Evolutionary conservation across 257 asterid genomes (phyloP), one percentile per base, ranked within the genome.

Genomic region (Solanum pinnatisectum): DNA sequence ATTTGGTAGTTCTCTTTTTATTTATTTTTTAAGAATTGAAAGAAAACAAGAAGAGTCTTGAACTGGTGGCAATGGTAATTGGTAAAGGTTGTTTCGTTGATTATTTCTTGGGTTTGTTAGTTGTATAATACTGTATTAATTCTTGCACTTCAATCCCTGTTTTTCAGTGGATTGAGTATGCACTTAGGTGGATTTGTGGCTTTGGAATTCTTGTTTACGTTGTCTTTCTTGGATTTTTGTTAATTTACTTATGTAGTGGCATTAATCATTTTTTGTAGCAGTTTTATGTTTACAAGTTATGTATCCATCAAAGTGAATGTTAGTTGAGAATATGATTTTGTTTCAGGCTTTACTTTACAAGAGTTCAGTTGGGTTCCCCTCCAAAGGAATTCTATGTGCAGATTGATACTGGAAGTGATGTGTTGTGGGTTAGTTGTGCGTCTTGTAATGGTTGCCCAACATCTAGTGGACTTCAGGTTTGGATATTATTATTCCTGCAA

Each of bases 321-420:
- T 84, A 87, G 67, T 88, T 73, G 33, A 33, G 40, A 56, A 1
- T 72, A 8, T 68, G 71, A 83, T 90, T 86, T 87, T 90, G 59
- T 87, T 88, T 89, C 90, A 97, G 99, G 96, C 95, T 97, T 39
- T 97, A 97, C 92, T 97, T 82, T 79, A 95, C 99, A 89, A 94
- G 92, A 90, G 98, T 97, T 83, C 92, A 88, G 90, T 88, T 97
- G 90, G 99, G 99, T 74, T 94, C 94, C 84, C 99, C 99, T 83
- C 96, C 98, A 35, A 94, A 90, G 88, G 99, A 96, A 87, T 96
- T 97, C 90, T 97, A 91, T 89, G 99, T 97, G 84, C 99, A 97
- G 92, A 96, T 97, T 83, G 99, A 97, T 91, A 95, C 99, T 10
- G 99, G 99, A 77, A 97, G 99, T 90, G 98, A 97, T 94, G 99